phyloP scores from a whole-genome alignment of 225 moss, liverwort and hornwort species.

The Antitrichia curtipendula region DNA sequence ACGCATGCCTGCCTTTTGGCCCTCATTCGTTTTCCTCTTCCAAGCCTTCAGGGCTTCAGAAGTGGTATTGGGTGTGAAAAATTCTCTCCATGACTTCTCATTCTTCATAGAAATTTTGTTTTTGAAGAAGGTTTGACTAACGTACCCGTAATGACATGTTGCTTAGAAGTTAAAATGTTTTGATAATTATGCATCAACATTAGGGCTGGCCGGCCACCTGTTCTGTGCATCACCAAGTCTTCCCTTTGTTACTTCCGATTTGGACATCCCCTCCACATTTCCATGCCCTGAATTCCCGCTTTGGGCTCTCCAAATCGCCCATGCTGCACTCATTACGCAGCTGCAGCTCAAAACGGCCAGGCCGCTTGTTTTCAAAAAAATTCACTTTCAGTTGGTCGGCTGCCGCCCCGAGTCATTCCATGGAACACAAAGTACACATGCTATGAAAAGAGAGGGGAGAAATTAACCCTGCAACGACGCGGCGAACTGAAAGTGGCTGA shows the following conservation, averaged over 20 bases:
- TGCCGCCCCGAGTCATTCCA: neutral
- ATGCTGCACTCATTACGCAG: no score
- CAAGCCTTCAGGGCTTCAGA: no score
- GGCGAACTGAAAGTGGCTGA: rapidly evolving
- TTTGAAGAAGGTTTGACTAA: no score
- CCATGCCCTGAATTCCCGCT: neutral
- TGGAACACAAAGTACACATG: neutral
- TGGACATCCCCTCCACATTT: neutral
- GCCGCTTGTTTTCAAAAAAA: neutral
- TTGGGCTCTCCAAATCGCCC: neutral
- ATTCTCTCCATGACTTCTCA: no score
- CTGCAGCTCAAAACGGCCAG: no score
- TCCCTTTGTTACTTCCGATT: neutral
- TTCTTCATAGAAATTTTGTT: no score
- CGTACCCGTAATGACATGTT: no score
- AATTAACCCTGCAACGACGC: neutral
- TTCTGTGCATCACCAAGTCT: neutral
- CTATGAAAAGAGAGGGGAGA: neutral
- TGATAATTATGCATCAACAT: no score
- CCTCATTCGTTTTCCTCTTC: no score
- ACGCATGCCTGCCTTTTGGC: no score
- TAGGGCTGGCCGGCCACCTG: neutral
- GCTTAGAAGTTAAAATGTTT: no score
- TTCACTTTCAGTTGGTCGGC: neutral
- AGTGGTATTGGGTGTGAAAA: no score